These are phyloP conservation scores for Trichoderma sp. DNA, from an alignment of 2,329 filamentous ascomycete genomes.

Conservation along the genomic window DNA sequence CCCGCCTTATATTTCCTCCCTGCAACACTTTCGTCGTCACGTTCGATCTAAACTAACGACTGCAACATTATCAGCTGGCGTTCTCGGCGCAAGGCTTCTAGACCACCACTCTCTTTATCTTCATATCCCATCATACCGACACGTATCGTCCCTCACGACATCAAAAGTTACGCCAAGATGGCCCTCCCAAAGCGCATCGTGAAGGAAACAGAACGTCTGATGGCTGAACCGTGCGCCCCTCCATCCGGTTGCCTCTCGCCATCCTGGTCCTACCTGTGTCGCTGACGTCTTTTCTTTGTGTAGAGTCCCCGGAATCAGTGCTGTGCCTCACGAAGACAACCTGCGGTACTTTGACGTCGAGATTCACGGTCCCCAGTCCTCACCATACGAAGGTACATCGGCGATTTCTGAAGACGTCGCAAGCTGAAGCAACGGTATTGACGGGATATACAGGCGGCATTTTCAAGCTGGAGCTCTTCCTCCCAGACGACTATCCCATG, in stretches of 20 bases:
- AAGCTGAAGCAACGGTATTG: background rate
- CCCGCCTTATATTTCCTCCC: slow-evolving; percentile 30
- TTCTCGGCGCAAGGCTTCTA: background rate
- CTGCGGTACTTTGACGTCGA: slow-evolving; percentile 97
- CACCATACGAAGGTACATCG: slow-evolving; percentile 85
- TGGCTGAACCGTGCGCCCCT: slow-evolving; percentile 84
- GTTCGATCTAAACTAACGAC: background rate
- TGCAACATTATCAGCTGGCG: background rate
- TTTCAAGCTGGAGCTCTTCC: slow-evolving; percentile 96
- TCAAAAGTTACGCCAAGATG: slow-evolving; percentile 47
- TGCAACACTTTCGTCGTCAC: slow-evolving; percentile 21
- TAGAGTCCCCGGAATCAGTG: slow-evolving; percentile 95
- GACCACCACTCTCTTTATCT: background rate
- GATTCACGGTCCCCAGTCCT: slow-evolving; percentile 89
- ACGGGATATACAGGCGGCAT: slow-evolving; percentile 62
- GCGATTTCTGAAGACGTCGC: background rate
- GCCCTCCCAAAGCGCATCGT: slow-evolving; percentile 94
- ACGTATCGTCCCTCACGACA: background rate
- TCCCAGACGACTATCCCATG: slow-evolving; percentile 99
- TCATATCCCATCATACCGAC: background rate
- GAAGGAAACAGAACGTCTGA: slow-evolving; percentile 97
- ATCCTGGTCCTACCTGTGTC: slow-evolving; percentile 19
- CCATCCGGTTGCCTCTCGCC: slow-evolving; percentile 24
- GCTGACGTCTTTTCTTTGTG: slow-evolving; percentile 32
- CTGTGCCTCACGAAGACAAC: slow-evolving; percentile 95